Base-by-base conservation (phyloP, 2,329 filamentous ascomycete genomes). In the Microdochium nivale region DNA sequence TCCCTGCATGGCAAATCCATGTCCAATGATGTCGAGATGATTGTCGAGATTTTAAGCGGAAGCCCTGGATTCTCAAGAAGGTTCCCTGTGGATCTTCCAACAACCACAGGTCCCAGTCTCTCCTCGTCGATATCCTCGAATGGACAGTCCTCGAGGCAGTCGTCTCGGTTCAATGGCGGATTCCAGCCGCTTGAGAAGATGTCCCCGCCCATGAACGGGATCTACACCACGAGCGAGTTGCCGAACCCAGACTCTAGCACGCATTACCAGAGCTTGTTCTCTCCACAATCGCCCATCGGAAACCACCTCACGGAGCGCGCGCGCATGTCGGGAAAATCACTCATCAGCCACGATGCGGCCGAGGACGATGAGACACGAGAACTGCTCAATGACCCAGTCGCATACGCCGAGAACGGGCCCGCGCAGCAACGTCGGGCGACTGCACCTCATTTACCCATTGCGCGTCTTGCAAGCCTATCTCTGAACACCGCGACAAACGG, bases 331-430 rank as follows among this genome's bases (percentile, higher is more conserved):
- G 84, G 87, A 58, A 90, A 89, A 67, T 80, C 82, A 2, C 72
- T 90, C 49, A 90, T 90, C 66, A 85, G 80, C 57, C 81, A 86
- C 59, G 81, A 85, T 60, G 77, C 78, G 16, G 81, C 80, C 25
- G 79, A 83, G 49, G 83, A 87, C 56, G 86, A 90, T 49, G 87
- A 89, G 62, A 87, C 86, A 2, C 81, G 77, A 32, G 79, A 84
- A 58, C 73, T 90, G n/a, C 73, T 90, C 47, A 85, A 86, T 53
- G 83, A 90, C 51, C 82, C 86, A 0, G 76, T 88, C 44, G 84
- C 80, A 9, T 90, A 84, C 62, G 88, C 87, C 10, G 86, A 91
- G 60, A 88, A 83, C 60, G 85, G 83, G 2, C 73, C 79, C 51
- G 59, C 56, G 40, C 70, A 77, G 54, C 75, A 79, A 58, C 84